Percentiles rank a stretch among this genome's conserved stretches.
These are phyloP conservation scores for Glebionis coronaria DNA, from an alignment of 129 eudicot species.

Conservation along the genomic window DNA sequence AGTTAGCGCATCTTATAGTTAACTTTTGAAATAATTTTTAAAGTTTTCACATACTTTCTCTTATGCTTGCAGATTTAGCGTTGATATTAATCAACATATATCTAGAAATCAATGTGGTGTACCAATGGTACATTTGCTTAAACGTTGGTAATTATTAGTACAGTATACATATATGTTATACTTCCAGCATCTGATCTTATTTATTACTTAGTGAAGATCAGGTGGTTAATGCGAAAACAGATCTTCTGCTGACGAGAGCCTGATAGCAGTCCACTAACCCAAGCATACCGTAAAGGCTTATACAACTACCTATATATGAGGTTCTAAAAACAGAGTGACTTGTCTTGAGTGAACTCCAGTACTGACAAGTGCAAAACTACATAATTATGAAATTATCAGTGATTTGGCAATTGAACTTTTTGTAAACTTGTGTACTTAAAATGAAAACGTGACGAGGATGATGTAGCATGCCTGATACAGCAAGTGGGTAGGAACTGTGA, in stretches of 20 bases:
- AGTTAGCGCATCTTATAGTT: background rate
- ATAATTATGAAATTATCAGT: background rate
- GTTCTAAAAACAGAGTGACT: no score
- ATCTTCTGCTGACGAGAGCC: no score
- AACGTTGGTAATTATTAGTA: no score
- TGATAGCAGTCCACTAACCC: no score
- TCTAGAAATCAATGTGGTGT: no score
- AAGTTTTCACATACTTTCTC: background rate
- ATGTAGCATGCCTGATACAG: constrained; percentile 66
- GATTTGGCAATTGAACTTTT: background rate
- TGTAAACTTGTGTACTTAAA: background rate
- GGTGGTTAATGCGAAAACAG: no score
- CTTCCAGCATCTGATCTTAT: no score
- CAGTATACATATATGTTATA: no score
- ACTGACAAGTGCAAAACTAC: constrained; percentile 42
- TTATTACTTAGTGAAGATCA: no score
- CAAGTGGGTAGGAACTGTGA: constrained; percentile 61
- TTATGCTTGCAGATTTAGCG: constrained; percentile 18
- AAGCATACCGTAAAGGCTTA: no score
- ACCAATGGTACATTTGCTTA: no score
- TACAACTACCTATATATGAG: no score
- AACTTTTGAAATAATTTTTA: background rate
- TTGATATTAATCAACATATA: background rate
- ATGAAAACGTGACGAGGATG: background rate
- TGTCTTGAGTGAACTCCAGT: constrained; percentile 90